phyloP scores from a whole-genome alignment of 805 yeast genomes.

The Suhomyces vadensis region DNA sequence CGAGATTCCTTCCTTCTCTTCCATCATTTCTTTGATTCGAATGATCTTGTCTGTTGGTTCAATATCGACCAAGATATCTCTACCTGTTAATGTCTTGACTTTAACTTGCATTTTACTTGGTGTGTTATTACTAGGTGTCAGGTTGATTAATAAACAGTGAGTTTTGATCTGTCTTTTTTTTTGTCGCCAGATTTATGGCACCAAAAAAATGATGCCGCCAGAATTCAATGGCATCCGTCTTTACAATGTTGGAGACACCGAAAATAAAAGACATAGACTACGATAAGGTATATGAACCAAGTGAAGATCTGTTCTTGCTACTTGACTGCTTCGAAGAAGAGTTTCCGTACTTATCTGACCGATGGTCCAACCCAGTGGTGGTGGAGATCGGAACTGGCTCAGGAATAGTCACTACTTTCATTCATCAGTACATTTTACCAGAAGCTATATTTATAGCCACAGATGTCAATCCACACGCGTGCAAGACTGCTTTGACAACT shows the following conservation, averaged over 20 bases:
- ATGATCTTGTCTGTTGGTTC: conserved; percentile 68
- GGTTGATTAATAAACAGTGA: not conserved
- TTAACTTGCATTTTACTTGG: conserved; percentile 55
- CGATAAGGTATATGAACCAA: conserved; percentile 87
- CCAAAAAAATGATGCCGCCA: too few species aligned
- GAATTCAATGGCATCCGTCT: too few species aligned
- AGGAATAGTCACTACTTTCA: conserved; percentile 82
- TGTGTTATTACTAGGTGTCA: too few species aligned
- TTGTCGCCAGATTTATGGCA: not conserved
- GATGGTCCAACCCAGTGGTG: conserved; percentile 49
- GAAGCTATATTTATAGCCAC: conserved; percentile 61
- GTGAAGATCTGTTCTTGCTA: conserved; percentile 87
- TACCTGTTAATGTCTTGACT: conserved; percentile 78
- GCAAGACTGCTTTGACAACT: conserved; percentile 42
- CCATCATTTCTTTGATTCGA: conserved; percentile 85
- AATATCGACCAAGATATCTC: conserved; percentile 76
- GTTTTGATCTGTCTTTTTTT: not conserved
- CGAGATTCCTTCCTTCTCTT: conserved; percentile 96
- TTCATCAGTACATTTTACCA: conserved; percentile 57
- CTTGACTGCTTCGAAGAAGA: conserved; percentile 78
- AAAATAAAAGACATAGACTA: conserved; percentile 53
- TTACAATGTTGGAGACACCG: conserved; percentile 80
- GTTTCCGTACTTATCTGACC: conserved; percentile 28
- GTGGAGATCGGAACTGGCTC: conserved; percentile 92
- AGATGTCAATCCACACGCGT: conserved; percentile 81